Evolutionary conservation across 2,329 filamentous ascomycete genomes (phyloP).

Genomic region (Aspergillus caelatus): DNA sequence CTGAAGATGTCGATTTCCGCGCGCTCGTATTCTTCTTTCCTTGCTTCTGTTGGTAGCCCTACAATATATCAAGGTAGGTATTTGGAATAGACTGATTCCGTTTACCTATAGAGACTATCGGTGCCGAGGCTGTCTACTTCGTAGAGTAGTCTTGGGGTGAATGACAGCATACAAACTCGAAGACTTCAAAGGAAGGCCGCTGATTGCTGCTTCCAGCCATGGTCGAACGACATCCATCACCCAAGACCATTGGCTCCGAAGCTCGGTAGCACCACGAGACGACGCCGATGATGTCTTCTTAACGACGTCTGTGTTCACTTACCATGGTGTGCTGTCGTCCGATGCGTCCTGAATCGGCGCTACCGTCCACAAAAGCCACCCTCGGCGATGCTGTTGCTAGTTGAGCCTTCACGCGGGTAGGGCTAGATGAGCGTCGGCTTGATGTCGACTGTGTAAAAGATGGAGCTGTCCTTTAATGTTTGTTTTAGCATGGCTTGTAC

Average conservation of each 20-base stretch:
- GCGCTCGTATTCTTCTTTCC: background rate
- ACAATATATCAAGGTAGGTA: background rate
- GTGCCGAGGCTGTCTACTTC: background rate
- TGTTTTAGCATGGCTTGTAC: too few species aligned
- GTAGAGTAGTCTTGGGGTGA: rapidly evolving
- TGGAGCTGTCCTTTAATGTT: too few species aligned
- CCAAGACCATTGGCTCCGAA: too few species aligned
- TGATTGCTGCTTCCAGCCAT: too few species aligned
- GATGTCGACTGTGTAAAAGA: background rate
- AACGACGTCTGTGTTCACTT: background rate
- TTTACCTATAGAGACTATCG: background rate
- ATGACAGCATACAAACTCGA: background rate
- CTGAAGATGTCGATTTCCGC: too few species aligned
- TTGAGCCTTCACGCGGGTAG: background rate
- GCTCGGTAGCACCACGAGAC: background rate
- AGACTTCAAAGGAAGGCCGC: too few species aligned
- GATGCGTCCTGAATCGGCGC: background rate
- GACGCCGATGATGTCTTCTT: background rate
- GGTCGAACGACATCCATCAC: too few species aligned
- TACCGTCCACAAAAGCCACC: background rate
- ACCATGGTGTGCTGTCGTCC: background rate
- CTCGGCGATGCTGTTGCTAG: background rate
- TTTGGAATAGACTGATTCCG: background rate
- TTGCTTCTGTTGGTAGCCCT: background rate
- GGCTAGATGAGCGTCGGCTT: background rate